These are phyloP conservation scores for Fonsecaea nubica DNA, from an alignment of 2,329 filamentous ascomycete species.

Conservation along the genomic window DNA sequence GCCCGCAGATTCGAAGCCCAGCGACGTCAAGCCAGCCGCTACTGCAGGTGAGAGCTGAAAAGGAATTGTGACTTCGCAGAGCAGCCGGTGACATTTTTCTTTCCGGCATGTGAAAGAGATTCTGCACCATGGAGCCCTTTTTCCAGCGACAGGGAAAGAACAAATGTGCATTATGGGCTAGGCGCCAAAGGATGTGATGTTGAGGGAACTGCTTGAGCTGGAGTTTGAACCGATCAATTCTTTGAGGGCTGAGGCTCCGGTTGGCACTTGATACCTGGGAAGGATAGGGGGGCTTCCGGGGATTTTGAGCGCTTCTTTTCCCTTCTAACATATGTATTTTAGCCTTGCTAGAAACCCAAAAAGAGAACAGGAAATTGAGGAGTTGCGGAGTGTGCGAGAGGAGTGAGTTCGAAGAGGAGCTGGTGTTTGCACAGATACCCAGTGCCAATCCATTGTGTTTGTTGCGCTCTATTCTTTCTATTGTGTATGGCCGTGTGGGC, in stretches of 20 bases:
- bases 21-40: constrained; percentile 40
- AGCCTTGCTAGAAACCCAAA: constrained; percentile 31
- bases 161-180: constrained; percentile 34
- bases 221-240: constrained; percentile 25
- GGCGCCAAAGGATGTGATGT: constrained; percentile 31
- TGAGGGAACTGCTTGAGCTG: constrained; percentile 24
- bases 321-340: constrained; percentile 35
- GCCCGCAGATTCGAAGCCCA: constrained; percentile 47
- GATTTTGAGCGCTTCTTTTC: constrained; percentile 24
- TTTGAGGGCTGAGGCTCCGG: constrained; percentile 10
- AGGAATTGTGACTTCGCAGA: constrained; percentile 4
- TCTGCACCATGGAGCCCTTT: constrained; percentile 4
- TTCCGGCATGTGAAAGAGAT: constrained; percentile 19
- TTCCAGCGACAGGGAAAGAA: constrained; percentile 28
- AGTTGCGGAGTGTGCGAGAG: background rate
- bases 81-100: constrained; percentile 7
- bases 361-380: constrained; percentile 20
- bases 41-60: constrained; percentile 29
- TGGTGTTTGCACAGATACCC: constrained; percentile 2
- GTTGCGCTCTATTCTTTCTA: background rate
- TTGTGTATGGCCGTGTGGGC: background rate
- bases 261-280: constrained; percentile 18
- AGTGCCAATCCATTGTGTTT: constrained; percentile 4
- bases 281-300: constrained; percentile 27
- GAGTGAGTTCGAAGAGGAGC: background rate